These are phyloP conservation scores for Entophlyctis helioformis DNA, from an alignment of 192 early-diverging fungal genomes.

Conservation along the genomic window DNA sequence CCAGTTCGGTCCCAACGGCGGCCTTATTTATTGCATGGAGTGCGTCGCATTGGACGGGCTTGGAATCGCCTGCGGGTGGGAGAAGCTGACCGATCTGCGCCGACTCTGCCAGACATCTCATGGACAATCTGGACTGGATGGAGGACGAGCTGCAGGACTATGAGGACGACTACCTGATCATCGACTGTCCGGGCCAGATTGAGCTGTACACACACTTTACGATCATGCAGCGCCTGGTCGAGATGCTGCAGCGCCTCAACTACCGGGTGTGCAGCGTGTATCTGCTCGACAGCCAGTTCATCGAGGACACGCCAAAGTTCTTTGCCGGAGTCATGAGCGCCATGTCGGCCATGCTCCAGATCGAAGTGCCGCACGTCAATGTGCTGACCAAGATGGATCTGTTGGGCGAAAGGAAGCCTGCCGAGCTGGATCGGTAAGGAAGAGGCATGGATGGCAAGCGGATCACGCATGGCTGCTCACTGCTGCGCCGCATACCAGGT, in stretches of 20 bases:
- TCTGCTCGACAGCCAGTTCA: slow-evolving; percentile 84
- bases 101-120: slow-evolving; percentile 46
- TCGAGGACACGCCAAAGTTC: slow-evolving; percentile 92
- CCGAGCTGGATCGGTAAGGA: slow-evolving; percentile 24
- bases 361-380: slow-evolving; percentile 98
- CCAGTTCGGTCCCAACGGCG: slow-evolving; percentile 94
- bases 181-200: slow-evolving; percentile 97
- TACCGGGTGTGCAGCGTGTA: slow-evolving; percentile 91
- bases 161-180: slow-evolving; percentile 92
- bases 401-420: slow-evolving; percentile 32
- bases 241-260: slow-evolving; percentile 51
- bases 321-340: slow-evolving; percentile 94
- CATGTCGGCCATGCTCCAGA: slow-evolving; percentile 88
- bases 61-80: neutral
- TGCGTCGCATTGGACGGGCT: slow-evolving; percentile 21
- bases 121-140: slow-evolving; percentile 94
- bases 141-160: slow-evolving; percentile 84
- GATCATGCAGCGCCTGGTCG: slow-evolving; percentile 78
- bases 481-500: slow-evolving; percentile 48
- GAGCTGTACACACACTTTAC: slow-evolving; percentile 98
- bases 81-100: neutral
- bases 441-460: neutral
- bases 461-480: too few species aligned
- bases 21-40: slow-evolving; percentile 94
- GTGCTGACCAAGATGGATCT: slow-evolving; percentile 98